phyloP scores from a whole-genome alignment of 768 basidiomycete genomes.

The Gloeostereum incarnatum region DNA sequence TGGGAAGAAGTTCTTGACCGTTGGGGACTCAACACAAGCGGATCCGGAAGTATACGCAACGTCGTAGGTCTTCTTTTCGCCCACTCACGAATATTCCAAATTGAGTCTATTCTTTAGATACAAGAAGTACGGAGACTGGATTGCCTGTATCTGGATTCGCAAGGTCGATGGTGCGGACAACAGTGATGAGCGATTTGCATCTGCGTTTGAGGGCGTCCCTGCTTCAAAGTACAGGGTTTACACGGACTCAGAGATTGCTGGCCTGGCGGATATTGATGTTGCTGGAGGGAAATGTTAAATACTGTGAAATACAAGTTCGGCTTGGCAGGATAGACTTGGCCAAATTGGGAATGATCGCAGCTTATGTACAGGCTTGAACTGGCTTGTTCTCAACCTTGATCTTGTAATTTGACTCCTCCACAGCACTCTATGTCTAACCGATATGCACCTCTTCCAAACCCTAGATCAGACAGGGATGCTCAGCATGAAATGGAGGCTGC shows the following conservation, averaged over 20 bases:
- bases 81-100: constrained; percentile 1
- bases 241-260: constrained; percentile 24
- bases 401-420: too few species aligned
- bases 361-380: too few species aligned
- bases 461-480: constrained; percentile 35
- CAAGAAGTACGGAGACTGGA: constrained; percentile 24
- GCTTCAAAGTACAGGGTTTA: constrained; percentile 21
- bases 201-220: constrained; percentile 24
- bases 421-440: constrained; percentile 34
- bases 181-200: constrained; percentile 23
- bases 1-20: constrained; percentile 28
- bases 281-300: constrained; percentile 21
- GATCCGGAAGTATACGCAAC: constrained; percentile 35
- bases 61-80: constrained; percentile 19
- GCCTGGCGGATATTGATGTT: constrained; percentile 23
- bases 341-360: too few species aligned
- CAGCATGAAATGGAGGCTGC: constrained; percentile 77
- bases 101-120: constrained; percentile 14
- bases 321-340: too few species aligned
- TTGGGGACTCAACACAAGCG: constrained; percentile 35
- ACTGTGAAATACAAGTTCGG: too few species aligned
- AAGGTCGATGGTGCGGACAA: constrained; percentile 30
- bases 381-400: too few species aligned
- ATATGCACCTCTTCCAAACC: constrained; percentile 63
- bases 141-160: constrained; percentile 33